Conservation (phyloP, 257 asterid species). For the Vinca minor region DNA sequence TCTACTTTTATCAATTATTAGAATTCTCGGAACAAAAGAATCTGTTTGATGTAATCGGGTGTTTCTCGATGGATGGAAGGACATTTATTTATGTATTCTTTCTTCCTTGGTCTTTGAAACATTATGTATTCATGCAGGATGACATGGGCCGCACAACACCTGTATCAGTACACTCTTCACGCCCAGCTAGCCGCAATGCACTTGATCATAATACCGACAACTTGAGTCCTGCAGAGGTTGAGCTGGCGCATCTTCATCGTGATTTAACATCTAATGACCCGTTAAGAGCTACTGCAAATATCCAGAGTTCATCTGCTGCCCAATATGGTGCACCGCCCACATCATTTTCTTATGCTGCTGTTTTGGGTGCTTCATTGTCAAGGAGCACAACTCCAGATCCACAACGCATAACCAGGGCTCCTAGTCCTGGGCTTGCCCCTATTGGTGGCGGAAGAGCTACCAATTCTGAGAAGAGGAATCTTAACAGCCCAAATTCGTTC, state of each 20-base stretch:
- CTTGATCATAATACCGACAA: conserved; percentile 49
- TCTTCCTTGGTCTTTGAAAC: background rate
- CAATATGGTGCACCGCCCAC: conserved; percentile 47
- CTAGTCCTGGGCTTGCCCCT: conserved; percentile 87
- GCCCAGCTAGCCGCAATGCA: conserved; percentile 73
- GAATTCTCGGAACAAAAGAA: background rate
- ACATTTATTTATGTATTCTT: conserved; percentile 1
- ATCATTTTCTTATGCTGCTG: conserved; percentile 90
- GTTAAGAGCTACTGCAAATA: conserved; percentile 32
- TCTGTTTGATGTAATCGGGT: background rate
- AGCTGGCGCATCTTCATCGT: conserved; percentile 47
- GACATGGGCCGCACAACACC: conserved; percentile 56
- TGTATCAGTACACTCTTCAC: conserved; percentile 61
- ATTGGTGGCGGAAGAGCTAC: conserved; percentile 71
- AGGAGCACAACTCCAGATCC: conserved; percentile 97
- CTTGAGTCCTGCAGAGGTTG: conserved; percentile 52
- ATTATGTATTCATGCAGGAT: conserved; percentile 46
- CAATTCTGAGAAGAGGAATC: conserved; percentile 53
- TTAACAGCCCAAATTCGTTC: conserved; percentile 47
- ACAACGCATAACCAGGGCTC: conserved; percentile 67
- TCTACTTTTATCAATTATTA: background rate
- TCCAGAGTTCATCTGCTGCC: conserved; percentile 42
- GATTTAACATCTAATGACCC: conserved; percentile 46
- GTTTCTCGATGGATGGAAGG: background rate
- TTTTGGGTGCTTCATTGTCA: conserved; percentile 76